A percentile compares a stretch with the other conserved stretches of the same genome.
phyloP scores from a whole-genome alignment of 768 basidiomycete species.

The Tubosaeta sp. region DNA sequence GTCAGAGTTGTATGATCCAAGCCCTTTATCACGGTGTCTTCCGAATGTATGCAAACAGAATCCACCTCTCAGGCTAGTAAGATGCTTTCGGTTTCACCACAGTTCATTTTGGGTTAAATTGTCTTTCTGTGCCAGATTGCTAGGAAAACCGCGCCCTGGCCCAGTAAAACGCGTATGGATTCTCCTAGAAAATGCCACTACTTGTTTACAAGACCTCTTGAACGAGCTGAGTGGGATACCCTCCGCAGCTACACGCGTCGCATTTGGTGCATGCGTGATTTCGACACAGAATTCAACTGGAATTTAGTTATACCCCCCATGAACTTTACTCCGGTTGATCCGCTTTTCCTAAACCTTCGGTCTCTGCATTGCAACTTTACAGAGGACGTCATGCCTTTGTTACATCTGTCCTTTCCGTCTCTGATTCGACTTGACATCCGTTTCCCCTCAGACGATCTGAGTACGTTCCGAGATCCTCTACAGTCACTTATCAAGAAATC shows the following conservation, averaged over 20 bases:
- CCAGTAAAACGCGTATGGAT: too few relatives aligned
- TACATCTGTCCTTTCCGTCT: not conserved
- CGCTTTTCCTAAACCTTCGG: slow-evolving; percentile 6
- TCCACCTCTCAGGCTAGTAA: too few relatives aligned
- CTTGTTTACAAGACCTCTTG: not conserved
- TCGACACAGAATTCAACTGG: not conserved
- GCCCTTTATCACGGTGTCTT: not conserved
- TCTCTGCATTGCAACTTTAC: not conserved
- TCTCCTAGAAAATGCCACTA: not conserved
- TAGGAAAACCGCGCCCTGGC: too few relatives aligned
- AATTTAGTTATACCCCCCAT: not conserved
- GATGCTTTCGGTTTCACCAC: not conserved
- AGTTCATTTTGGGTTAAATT: too few relatives aligned
- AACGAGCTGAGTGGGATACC: slow-evolving; percentile 1
- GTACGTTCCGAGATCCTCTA: not conserved
- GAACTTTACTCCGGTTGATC: not conserved
- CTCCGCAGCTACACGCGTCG: slow-evolving; percentile 5
- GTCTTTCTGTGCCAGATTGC: too few relatives aligned
- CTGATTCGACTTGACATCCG: not conserved
- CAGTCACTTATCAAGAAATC: not conserved
- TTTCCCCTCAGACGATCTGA: not conserved
- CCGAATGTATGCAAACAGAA: not conserved
- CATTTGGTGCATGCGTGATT: not conserved
- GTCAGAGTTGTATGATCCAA: not conserved
- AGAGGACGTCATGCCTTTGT: not conserved